Evolutionary conservation across 257 asterid genomes (phyloP).

Genomic region (Solanum pennellii): DNA sequence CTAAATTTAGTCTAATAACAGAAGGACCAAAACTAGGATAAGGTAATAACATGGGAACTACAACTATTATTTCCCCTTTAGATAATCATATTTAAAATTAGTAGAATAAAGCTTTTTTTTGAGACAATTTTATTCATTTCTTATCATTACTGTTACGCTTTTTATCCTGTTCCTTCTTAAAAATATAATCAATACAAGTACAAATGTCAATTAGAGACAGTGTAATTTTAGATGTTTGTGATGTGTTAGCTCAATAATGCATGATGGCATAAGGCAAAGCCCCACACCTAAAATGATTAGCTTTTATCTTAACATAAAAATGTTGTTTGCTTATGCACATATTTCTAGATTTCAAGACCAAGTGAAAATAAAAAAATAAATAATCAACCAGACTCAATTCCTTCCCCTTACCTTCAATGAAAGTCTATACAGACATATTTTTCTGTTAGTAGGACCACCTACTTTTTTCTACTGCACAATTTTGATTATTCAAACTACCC

Average conservation of each 20-base stretch:
- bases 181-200: too few species aligned
- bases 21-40: too few species aligned
- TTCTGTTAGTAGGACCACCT: neutral
- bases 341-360: neutral
- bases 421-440: slow-evolving; percentile 1
- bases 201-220: neutral
- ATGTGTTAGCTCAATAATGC: neutral
- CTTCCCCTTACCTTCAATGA: slow-evolving; percentile 18
- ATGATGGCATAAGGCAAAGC: neutral
- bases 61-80: too few species aligned
- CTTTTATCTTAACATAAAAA: neutral
- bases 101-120: too few species aligned
- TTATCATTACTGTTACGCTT: too few species aligned
- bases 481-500: neutral
- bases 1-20: too few species aligned
- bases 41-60: too few species aligned
- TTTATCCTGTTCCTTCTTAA: too few species aligned
- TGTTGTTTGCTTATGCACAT: neutral
- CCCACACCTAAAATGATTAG: neutral
- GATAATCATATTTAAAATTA: too few species aligned
- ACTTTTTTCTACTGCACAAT: neutral
- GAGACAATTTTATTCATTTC: too few species aligned
- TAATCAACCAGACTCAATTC: neutral
- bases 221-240: neutral
- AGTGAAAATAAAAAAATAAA: neutral